Evolutionary conservation across 257 asterid genomes (phyloP).

Genomic region (Mitragyna speciosa): DNA sequence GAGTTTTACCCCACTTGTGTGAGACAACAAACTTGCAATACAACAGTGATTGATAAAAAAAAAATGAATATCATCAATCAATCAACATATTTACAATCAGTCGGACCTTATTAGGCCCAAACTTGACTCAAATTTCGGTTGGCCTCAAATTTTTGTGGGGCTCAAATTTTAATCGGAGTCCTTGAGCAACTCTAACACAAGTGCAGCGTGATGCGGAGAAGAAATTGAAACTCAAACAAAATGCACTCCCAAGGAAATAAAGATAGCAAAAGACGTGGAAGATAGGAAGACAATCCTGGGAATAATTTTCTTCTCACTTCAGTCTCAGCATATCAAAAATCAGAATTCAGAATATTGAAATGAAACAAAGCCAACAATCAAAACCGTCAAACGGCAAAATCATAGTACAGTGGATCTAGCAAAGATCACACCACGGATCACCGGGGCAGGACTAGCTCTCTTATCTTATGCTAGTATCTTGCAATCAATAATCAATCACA

Average conservation of each 20-base stretch:
- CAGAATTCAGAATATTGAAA: neutral
- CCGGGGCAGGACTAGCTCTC: neutral
- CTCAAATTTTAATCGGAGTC: too few species aligned
- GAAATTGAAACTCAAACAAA: neutral
- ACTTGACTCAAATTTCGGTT: too few species aligned
- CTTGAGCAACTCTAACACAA: too few species aligned
- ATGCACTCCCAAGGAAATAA: too few species aligned
- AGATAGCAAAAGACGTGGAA: neutral
- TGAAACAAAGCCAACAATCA: neutral
- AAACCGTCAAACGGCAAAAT: neutral
- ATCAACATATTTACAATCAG: too few species aligned
- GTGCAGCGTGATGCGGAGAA: too few species aligned
- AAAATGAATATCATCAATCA: too few species aligned
- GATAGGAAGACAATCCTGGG: neutral
- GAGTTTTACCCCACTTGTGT: too few species aligned
- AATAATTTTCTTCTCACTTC: neutral
- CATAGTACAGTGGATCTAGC: neutral
- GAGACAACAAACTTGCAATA: too few species aligned
- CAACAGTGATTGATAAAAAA: too few species aligned
- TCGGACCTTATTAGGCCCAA: too few species aligned
- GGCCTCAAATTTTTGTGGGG: too few species aligned
- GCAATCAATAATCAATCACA: neutral
- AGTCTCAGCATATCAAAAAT: neutral
- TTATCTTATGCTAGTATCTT: neutral
- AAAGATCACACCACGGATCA: neutral